Percentiles rank a stretch among this genome's conserved stretches.
Evolutionary conservation across 2,329 filamentous ascomycete genomes (phyloP).

Genomic region (Verticillium nubilum): DNA sequence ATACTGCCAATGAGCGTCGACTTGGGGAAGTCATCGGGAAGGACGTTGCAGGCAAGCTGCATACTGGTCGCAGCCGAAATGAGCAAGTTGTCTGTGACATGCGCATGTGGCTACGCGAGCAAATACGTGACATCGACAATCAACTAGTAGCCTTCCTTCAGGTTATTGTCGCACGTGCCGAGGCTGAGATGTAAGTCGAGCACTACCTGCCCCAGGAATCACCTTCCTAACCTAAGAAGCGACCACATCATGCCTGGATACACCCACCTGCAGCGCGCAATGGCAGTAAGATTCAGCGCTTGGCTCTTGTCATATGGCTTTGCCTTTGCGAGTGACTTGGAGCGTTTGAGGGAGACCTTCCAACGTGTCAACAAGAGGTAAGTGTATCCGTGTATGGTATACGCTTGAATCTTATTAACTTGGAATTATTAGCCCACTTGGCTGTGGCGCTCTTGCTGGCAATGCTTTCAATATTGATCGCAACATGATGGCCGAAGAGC

Average conservation of each 20-base stretch:
- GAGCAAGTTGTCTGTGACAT: constrained; percentile 71
- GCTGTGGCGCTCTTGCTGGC: constrained; percentile 71
- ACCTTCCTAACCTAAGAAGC: background rate
- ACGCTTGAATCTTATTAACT: too few relatives aligned
- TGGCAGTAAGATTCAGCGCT: constrained; percentile 76
- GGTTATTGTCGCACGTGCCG: constrained; percentile 16
- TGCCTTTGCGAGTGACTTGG: constrained; percentile 67
- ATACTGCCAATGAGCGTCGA: constrained; percentile 56
- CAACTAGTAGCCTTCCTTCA: constrained; percentile 18
- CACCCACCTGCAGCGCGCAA: constrained; percentile 77
- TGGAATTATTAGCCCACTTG: too few relatives aligned
- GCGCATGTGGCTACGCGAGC: constrained; percentile 53
- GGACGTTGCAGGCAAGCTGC: constrained; percentile 65
- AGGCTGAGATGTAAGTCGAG: constrained; percentile 22
- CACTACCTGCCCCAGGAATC: too few relatives aligned
- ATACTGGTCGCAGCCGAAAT: constrained; percentile 65
- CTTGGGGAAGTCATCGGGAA: constrained; percentile 65
- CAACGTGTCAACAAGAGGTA: constrained; percentile 69
- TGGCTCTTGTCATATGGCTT: constrained; percentile 74
- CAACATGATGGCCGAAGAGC: constrained; percentile 71
- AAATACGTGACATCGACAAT: constrained; percentile 16
- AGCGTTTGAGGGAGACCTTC: constrained; percentile 69
- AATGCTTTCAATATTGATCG: constrained; percentile 80
- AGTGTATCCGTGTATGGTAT: too few relatives aligned
- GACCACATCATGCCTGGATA: constrained; percentile 82